These are phyloP conservation scores for Lactarius psammicola DNA, from an alignment of 768 basidiomycete genomes.

Conservation along the genomic window DNA sequence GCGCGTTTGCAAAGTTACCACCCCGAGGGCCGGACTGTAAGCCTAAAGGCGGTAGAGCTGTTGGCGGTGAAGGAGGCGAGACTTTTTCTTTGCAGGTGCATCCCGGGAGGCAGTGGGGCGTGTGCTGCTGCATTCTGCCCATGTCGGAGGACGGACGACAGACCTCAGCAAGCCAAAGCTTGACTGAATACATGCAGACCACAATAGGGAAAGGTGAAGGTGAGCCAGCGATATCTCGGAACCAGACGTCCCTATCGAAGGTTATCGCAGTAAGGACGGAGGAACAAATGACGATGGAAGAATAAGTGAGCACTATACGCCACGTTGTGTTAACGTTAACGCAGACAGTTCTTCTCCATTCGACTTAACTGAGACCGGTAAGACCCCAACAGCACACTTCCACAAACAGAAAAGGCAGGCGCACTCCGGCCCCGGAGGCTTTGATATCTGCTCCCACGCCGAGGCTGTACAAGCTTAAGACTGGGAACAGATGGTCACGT, in stretches of 20 bases:
- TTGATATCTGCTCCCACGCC: slow-evolving; percentile 13
- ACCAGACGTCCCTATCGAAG: slow-evolving; percentile 29
- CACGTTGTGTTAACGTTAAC: not conserved
- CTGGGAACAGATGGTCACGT: slow-evolving; percentile 2
- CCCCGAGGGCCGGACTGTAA: not conserved
- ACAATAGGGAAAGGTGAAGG: slow-evolving; percentile 28
- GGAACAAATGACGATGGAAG: slow-evolving; percentile 12
- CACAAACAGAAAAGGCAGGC: slow-evolving; percentile 17
- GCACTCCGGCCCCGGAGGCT: not conserved
- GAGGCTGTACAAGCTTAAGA: slow-evolving; percentile 24
- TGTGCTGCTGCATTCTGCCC: not conserved
- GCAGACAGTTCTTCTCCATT: not conserved
- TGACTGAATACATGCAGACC: slow-evolving; percentile 11
- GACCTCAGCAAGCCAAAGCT: slow-evolving; percentile 12
- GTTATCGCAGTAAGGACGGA: slow-evolving; percentile 24
- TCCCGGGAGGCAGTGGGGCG: slow-evolving; percentile 24
- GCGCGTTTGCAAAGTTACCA: not conserved
- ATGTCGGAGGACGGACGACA: not conserved
- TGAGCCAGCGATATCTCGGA: slow-evolving; percentile 27
- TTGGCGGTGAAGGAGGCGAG: slow-evolving; percentile 23
- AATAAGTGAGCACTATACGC: slow-evolving; percentile 20
- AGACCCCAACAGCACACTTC: slow-evolving; percentile 26
- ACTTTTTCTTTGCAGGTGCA: slow-evolving; percentile 27
- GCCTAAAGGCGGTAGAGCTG: slow-evolving; percentile 23
- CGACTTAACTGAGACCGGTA: slow-evolving; percentile 22